phyloP scores from a whole-genome alignment of 352 stramenopile genomes.

The Phytophthora colocasiae region DNA sequence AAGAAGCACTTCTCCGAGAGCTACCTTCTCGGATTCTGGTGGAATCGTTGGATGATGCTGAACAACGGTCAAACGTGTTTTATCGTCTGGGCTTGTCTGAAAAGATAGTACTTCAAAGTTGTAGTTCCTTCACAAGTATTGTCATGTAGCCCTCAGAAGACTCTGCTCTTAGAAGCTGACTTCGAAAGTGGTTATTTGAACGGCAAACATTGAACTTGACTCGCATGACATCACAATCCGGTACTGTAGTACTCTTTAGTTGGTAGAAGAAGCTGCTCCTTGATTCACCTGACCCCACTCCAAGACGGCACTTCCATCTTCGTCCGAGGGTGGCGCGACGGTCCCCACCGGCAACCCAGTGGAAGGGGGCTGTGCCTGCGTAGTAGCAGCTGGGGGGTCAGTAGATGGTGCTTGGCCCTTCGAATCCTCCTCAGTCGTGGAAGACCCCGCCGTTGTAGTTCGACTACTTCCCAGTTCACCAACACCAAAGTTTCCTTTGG shows the following conservation, averaged over 20 bases:
- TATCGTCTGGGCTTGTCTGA: too few species aligned
- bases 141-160: too few species aligned
- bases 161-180: too few species aligned
- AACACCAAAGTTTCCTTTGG: conserved; percentile 25
- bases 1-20: conserved; percentile 37
- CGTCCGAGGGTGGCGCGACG: conserved; percentile 5
- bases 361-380: background rate
- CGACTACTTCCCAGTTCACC: conserved; percentile 6
- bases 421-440: background rate
- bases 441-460: background rate
- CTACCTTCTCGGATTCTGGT: too few species aligned
- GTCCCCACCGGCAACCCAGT: conserved; percentile 7
- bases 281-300: conserved; percentile 17
- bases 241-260: background rate
- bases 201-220: too few species aligned
- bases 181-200: too few species aligned
- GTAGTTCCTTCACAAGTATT: too few species aligned
- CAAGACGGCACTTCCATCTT: conserved; percentile 4
- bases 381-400: background rate
- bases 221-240: background rate
- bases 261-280: conserved; percentile 8
- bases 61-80: too few species aligned
- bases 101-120: too few species aligned
- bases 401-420: background rate
- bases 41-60: too few species aligned